Conservation (phyloP, 306 rosid species). For the Parietaria judaica region DNA sequence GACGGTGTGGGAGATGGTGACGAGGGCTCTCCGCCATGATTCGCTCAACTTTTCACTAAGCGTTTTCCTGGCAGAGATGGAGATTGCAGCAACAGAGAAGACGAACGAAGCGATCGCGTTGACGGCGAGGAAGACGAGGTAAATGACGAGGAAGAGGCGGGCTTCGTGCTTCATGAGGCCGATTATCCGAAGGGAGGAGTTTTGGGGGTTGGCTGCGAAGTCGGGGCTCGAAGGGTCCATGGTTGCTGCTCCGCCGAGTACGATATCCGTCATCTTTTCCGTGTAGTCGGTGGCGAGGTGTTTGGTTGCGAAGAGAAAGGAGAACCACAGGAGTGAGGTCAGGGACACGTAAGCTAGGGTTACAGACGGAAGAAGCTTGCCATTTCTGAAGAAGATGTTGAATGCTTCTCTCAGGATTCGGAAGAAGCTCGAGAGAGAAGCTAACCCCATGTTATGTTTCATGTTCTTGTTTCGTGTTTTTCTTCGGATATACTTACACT, state of each 20-base stretch:
- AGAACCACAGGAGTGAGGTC: constrained; percentile 7
- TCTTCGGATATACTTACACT: too few relatives aligned
- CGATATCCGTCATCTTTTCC: background rate
- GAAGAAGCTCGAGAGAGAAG: background rate
- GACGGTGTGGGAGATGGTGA: background rate
- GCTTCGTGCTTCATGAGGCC: background rate
- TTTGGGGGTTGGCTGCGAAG: background rate
- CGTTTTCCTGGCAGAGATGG: background rate
- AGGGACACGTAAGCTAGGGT: constrained; percentile 5
- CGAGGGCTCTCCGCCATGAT: constrained; percentile 1
- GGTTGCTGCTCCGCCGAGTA: background rate
- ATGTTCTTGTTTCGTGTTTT: background rate
- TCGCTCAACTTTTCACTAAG: background rate
- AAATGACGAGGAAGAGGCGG: background rate
- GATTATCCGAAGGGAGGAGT: background rate
- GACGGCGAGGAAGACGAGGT: constrained; percentile 15
- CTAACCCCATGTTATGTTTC: constrained; percentile 6
- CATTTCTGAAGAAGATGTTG: constrained; percentile 13
- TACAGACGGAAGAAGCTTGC: constrained; percentile 8
- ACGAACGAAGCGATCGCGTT: background rate
- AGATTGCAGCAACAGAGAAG: constrained; percentile 4
- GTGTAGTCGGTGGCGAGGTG: background rate
- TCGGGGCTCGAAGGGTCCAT: background rate
- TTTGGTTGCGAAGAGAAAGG: constrained; percentile 2
- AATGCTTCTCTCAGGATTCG: constrained; percentile 14